Percentiles rank a stretch among this genome's conserved stretches.
These are phyloP conservation scores for Cyphellophora attinorum DNA, from an alignment of 2,329 filamentous ascomycete species.

Conservation along the genomic window DNA sequence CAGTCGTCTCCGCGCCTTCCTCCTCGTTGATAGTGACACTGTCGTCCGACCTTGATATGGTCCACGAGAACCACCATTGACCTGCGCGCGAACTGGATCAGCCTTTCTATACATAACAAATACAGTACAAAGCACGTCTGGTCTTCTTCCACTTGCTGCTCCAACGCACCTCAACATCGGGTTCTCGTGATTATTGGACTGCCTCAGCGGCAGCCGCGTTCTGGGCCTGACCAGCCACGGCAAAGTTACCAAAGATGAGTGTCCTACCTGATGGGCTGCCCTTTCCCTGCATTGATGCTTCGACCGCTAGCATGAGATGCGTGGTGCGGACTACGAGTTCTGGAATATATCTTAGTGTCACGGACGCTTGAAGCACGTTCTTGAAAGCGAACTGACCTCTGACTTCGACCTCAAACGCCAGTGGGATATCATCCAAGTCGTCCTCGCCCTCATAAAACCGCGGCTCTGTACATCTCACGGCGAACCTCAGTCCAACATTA, in stretches of 20 bases:
- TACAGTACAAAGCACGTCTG: constrained; percentile 1
- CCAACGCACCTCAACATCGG: neutral
- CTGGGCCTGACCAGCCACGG: constrained; percentile 5
- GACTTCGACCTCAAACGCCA: constrained; percentile 62
- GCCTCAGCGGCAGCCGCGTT: too few relatives aligned
- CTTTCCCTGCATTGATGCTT: constrained; percentile 54
- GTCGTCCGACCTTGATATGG: constrained; percentile 1
- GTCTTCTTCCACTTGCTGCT: constrained; percentile 15
- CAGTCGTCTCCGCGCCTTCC: too few relatives aligned
- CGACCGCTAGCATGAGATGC: constrained; percentile 54
- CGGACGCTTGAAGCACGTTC: neutral
- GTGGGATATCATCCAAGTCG: constrained; percentile 50
- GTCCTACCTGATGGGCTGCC: constrained; percentile 54
- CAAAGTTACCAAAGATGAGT: constrained; percentile 35
- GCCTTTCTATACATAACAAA: constrained; percentile 3
- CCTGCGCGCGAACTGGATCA: too few relatives aligned
- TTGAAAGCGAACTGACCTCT: constrained; percentile 46
- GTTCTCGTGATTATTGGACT: neutral
- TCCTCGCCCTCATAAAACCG: constrained; percentile 5
- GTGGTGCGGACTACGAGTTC: constrained; percentile 59
- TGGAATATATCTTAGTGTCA: constrained; percentile 23
- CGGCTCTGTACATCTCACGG: constrained; percentile 46
- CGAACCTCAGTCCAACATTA: constrained; percentile 60
- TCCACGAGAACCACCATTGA: constrained; percentile 7
- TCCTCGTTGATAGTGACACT: neutral